Base-by-base conservation (phyloP, 768 basidiomycete genomes). In the Gloeophyllum trabeum region DNA sequence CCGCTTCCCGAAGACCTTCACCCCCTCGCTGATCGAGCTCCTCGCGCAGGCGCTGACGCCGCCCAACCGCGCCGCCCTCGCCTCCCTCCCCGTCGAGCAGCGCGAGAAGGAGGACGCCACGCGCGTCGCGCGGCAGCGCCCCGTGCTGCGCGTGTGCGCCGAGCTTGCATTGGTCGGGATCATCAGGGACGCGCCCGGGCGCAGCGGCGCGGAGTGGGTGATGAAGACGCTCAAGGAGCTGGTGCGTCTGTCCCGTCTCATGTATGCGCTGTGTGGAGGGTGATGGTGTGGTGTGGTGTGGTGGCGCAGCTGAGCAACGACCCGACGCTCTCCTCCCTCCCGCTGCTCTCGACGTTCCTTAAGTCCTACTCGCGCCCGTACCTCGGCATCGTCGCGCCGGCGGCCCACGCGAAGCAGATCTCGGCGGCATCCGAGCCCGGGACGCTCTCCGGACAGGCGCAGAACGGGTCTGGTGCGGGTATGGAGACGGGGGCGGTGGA, bases 331-430 rank as follows among this genome's bases (percentile, higher is more conserved):
- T 85, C 81, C 7, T 96, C 94, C 5, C 64, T 98, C 16, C 96
- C 96, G 0, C 69, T 99, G 35, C 72, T 97, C 24, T 75, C 88
- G 5, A 91, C 84, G 0, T 98, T 98, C 58, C 75, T 97, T 48
- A 98, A 96, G 59, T 76, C 84, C n/a, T 96, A 90, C 57, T 78
- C 83, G 5, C 72, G 80, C 5, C 84, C 89, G 0, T 99, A 79
- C 61, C 78, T 97, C 37, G 91, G 93, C n/a, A 69, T 88, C 40
- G 60, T 61, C 0, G 74, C 81, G 1, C 69, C 59, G 4, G 25
- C 66, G 16, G 56, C 59, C 25, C 43, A 63, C 13, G 61, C 65
- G 18, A 86, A 79, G 52, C 86, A 85, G 58, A 69, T 80, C 47
- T 58, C 75, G 1, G 55, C 63, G 10, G 58, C 70, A 12, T 56